Base-by-base conservation (phyloP, 208 protist species). In the Trypanosoma platydactyli region DNA sequence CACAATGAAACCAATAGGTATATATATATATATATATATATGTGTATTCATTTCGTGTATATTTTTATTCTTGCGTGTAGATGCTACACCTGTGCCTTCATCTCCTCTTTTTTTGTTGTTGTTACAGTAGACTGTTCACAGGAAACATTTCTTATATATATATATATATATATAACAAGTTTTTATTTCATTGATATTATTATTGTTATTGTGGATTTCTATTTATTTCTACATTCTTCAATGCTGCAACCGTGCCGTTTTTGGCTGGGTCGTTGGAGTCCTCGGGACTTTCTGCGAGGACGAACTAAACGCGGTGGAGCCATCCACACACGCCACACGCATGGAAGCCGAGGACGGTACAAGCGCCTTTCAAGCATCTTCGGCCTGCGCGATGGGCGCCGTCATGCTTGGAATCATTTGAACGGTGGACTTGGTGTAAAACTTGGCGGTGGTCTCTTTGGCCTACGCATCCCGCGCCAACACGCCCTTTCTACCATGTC, bases 361-460 rank as follows among this genome's bases (percentile, higher is more conserved):
- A 84, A 89, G 60, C 85, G 91, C 5, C 77, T 89, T 16, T 83
- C 80, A 5, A 67, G 58, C n/a, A 51, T 68, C 7, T 83, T 76
- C 61, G 86, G 82, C 48, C 45, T 93, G 15, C 87, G 91, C 12
- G 88, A 94, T 69, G 90, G 90, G 24, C 82, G 86, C 9, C 84
- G 87, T 1, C 85, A 92, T 59, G 79, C 76, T 4, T 52, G 49
- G 13, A 96, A 96, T 68, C 88, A 85, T 68, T 75, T 92, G 74
- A 71, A 83, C 25, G 88, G 91, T 44, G 88, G 83, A 15, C 81
- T 96, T 9, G 91, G 91, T 25, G 58, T 96, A 40, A 94, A 94
- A 71, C 71, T 94, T 0, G 91, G 91, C 41, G 88, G 91, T 40
- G 91, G 91, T 0, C 81, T 96, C 38, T 96, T 96, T 61, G 91